Evolutionary conservation across 1,284 basidiomycete genomes (phyloP).

Genomic region (Papiliotrema nemorosa): DNA sequence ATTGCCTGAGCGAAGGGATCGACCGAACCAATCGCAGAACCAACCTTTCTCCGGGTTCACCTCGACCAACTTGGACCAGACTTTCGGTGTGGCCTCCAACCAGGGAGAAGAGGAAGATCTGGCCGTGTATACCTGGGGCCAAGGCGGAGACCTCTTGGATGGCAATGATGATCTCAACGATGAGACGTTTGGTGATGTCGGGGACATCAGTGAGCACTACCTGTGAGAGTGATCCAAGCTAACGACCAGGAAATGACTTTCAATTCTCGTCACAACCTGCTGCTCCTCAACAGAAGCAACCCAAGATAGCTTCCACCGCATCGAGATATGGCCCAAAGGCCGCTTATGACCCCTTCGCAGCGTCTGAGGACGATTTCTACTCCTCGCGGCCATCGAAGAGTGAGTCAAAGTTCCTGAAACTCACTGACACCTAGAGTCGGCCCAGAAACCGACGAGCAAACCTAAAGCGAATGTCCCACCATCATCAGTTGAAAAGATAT

Average conservation of each 20-base stretch:
- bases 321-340: conserved; percentile 41
- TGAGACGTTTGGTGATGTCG: conserved; percentile 83
- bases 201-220: conserved; percentile 60
- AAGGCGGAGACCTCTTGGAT: conserved; percentile 80
- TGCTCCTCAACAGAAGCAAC: conserved; percentile 10
- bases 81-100: conserved; percentile 50
- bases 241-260: conserved; percentile 75
- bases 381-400: conserved; percentile 33
- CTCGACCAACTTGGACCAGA: conserved; percentile 14
- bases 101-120: conserved; percentile 64
- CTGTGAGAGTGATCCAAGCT: neutral
- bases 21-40: neutral
- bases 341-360: conserved; percentile 44
- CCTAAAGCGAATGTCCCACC: conserved; percentile 15
- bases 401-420: conserved; percentile 11
- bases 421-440: conserved; percentile 6
- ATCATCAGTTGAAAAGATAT: conserved; percentile 17
- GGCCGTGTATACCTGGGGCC: conserved; percentile 54
- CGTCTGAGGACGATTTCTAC: conserved; percentile 49
- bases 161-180: conserved; percentile 87
- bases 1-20: conserved; percentile 32
- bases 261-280: conserved; percentile 61
- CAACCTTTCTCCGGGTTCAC: conserved; percentile 18
- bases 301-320: conserved; percentile 35
- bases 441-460: conserved; percentile 12